Conservation (phyloP, 805 yeast species). For the Pichia manshurica region DNA sequence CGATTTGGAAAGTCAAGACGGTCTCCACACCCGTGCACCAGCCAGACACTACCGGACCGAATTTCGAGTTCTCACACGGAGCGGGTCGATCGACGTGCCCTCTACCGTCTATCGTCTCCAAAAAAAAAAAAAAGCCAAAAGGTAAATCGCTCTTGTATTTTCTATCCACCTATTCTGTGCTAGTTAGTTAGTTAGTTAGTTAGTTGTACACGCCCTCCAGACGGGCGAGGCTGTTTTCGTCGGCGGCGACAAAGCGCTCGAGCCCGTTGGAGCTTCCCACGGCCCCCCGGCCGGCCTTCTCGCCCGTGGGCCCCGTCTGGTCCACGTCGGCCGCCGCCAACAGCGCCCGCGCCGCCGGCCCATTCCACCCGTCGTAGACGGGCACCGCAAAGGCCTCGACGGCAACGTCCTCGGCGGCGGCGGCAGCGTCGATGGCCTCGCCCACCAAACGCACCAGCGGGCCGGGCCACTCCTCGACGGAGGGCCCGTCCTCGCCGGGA, state of each 20-base stretch:
- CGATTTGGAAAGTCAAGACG: no score
- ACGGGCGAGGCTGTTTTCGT: background rate
- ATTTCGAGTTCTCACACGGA: no score
- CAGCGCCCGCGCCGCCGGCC: conserved; percentile 1
- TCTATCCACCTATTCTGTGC: no score
- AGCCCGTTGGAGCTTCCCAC: background rate
- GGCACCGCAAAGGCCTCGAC: conserved; percentile 10
- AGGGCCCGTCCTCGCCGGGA: background rate
- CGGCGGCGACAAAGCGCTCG: no score
- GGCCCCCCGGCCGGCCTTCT: background rate
- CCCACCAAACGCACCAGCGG: background rate
- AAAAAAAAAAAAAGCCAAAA: no score
- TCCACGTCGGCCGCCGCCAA: background rate
- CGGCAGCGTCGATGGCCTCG: background rate
- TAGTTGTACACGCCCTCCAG: background rate
- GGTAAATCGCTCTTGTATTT: no score
- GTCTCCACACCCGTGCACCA: no score
- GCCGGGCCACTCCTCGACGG: background rate
- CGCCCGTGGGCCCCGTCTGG: background rate
- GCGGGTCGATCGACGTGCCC: no score
- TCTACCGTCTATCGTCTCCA: no score
- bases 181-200: background rate
- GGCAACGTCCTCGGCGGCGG: background rate
- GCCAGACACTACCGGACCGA: no score
- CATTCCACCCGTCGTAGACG: conserved; percentile 15